These are phyloP conservation scores for Penicillium paradoxum DNA, from an alignment of 495 filamentous ascomycete species.

Conservation along the genomic window DNA sequence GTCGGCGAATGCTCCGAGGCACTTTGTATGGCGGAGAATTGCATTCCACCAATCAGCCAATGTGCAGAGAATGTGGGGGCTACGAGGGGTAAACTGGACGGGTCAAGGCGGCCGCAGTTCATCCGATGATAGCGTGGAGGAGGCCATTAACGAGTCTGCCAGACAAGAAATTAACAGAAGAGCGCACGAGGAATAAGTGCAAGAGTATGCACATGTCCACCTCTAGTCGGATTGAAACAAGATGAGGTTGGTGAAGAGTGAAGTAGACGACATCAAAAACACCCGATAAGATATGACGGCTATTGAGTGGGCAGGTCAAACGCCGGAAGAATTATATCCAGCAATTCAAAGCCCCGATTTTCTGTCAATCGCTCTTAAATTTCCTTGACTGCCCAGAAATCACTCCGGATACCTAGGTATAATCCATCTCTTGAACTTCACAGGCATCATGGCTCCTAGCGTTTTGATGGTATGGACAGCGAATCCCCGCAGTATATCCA, in stretches of 20 bases:
- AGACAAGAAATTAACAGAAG: not conserved
- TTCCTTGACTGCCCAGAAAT: slow-evolving; percentile 4
- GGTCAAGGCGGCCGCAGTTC: not conserved
- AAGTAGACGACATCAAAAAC: not conserved
- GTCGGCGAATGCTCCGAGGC: slow-evolving; percentile 25
- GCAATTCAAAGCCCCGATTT: slow-evolving; percentile 8
- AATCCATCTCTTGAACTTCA: not conserved
- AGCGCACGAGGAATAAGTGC: not conserved
- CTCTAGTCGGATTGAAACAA: too few species aligned
- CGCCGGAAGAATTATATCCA: slow-evolving; percentile 29
- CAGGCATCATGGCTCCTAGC: slow-evolving; percentile 61
- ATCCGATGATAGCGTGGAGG: not conserved
- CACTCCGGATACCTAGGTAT: not conserved
- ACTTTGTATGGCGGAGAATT: slow-evolving; percentile 23
- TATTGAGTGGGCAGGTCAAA: slow-evolving; percentile 27
- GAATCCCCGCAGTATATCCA: not conserved
- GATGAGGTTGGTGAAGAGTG: not conserved
- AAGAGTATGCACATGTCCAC: too few species aligned
- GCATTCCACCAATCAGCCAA: slow-evolving; percentile 19
- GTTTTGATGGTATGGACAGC: slow-evolving; percentile 70
- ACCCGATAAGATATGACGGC: slow-evolving; percentile 22
- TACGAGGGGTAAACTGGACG: slow-evolving; percentile 4
- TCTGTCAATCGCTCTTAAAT: slow-evolving; percentile 8
- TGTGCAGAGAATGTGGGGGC: slow-evolving; percentile 18
- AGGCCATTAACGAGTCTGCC: not conserved